Base-by-base conservation (phyloP, 1,284 basidiomycete species). In the Singerocomus inundabilis region DNA sequence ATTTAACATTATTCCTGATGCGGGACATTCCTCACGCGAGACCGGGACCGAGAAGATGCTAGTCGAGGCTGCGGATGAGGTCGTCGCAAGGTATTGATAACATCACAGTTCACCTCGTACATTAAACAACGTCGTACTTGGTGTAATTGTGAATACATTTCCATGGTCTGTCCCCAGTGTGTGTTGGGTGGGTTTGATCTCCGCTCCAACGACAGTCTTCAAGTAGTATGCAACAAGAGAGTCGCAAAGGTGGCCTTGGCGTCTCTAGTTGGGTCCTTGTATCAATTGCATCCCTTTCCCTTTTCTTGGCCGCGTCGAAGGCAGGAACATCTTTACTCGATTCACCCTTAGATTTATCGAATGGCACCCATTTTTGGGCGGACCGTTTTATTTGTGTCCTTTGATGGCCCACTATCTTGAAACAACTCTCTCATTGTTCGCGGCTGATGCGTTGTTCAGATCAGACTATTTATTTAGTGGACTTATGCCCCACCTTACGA, bases 21-120 rank as follows among this genome's bases (percentile, higher is more conserved):
- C 93, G 5, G 94, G 94, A 0, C 94, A 98, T 68, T 92, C 88
- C 18, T 81, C 91, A 18, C 82, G 85, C 41, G 94, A 98, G 71
- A 68, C 76, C 0, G 89, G 88, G 5, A 94, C 77, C 16, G 72
- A 82, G 18, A 84, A 85, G 66, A 69, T 88, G 42, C 76, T 97
- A 40, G 79, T 92, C 11, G 77, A 91, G 73, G 92, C 64, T 5
- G 38, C 64, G 9, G 63, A 66, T 29, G 56, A 68, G 43, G 61
- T 66, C n/a, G 63, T 60, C 42, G 52, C 44, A 31, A 63, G 55
- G 32, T 62, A 64, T 50, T 64, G 35, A 62, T 9, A 24, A 36
- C 21, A 21, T 21, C 4, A 21, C 21, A 4, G 21, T 21, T 21
- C 21, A 21, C 21, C 21, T n/a, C n/a, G n/a, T n/a, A n/a, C n/a